A percentile compares a stretch with the other conserved stretches of the same genome.
These are phyloP conservation scores for Neckera pumila DNA, from an alignment of 225 moss, liverwort and hornwort genomes.

Conservation along the genomic window DNA sequence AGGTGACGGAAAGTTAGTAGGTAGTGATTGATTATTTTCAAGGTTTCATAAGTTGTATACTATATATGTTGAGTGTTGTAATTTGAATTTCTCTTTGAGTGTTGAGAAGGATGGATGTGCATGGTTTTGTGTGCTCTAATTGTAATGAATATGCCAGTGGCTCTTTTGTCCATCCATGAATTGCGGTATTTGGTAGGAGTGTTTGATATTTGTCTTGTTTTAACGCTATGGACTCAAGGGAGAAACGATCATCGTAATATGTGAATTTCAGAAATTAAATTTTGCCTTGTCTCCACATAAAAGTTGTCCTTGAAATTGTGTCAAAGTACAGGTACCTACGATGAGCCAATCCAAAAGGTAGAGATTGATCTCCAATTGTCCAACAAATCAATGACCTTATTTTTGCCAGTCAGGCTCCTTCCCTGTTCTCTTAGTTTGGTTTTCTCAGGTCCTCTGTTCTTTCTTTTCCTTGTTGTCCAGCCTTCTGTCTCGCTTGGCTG, in stretches of 20 bases:
- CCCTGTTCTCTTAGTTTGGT: too few relatives aligned
- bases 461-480: too few relatives aligned
- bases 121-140: background rate
- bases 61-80: too few relatives aligned
- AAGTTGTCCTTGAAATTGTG: background rate
- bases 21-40: background rate
- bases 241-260: background rate
- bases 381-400: background rate
- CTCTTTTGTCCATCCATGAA: background rate
- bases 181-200: fast-evolving
- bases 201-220: background rate
- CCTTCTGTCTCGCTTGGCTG: too few relatives aligned
- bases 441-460: too few relatives aligned
- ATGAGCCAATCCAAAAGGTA: background rate
- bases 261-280: background rate
- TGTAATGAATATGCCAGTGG: background rate
- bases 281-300: too few relatives aligned
- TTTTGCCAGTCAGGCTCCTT: too few relatives aligned
- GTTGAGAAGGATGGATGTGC: too few relatives aligned
- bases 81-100: background rate
- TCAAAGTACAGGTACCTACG: fast-evolving
- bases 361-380: background rate
- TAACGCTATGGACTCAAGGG: fast-evolving
- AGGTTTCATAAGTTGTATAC: too few relatives aligned
- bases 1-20: fast-evolving